A percentile compares a stretch with the other conserved stretches of the same genome.
These are phyloP conservation scores for Eucalyptus cloeziana DNA, from an alignment of 345 rosid species.

Conservation along the genomic window DNA sequence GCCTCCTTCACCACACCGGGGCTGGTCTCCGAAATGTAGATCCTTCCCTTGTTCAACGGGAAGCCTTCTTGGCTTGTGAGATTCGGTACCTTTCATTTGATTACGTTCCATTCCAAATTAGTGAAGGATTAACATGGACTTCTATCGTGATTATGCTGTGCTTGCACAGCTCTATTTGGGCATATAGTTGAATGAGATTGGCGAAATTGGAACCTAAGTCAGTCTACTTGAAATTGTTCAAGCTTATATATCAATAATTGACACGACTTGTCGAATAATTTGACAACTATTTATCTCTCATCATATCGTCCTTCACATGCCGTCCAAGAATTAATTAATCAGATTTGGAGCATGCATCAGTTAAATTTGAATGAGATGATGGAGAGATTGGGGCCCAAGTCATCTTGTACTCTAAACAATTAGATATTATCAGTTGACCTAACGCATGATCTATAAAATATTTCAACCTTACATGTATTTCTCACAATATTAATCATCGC, in stretches of 20 bases:
- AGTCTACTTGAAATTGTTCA: background rate
- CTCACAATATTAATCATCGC: background rate
- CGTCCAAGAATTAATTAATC: background rate
- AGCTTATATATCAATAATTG: background rate
- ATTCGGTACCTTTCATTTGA: background rate
- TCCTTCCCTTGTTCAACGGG: slow-evolving; percentile 4
- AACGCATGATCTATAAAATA: background rate
- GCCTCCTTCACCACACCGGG: background rate
- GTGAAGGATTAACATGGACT: background rate
- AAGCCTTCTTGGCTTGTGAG: background rate
- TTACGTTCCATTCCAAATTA: no score
- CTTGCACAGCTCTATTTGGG: background rate
- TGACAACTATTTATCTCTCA: background rate
- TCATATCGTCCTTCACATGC: background rate
- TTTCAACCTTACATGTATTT: background rate
- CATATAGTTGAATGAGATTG: background rate
- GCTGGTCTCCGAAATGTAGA: slow-evolving; percentile 3
- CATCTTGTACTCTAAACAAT: background rate
- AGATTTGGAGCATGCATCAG: background rate
- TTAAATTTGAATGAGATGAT: background rate
- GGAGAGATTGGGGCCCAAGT: background rate
- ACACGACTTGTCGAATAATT: background rate
- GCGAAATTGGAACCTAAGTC: background rate
- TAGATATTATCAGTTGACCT: background rate
- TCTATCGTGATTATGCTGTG: background rate